Percentiles rank a stretch among this genome's conserved stretches.
These are phyloP conservation scores for Thermoascus crustaceus DNA, from an alignment of 2,329 filamentous ascomycete species.

Conservation along the genomic window DNA sequence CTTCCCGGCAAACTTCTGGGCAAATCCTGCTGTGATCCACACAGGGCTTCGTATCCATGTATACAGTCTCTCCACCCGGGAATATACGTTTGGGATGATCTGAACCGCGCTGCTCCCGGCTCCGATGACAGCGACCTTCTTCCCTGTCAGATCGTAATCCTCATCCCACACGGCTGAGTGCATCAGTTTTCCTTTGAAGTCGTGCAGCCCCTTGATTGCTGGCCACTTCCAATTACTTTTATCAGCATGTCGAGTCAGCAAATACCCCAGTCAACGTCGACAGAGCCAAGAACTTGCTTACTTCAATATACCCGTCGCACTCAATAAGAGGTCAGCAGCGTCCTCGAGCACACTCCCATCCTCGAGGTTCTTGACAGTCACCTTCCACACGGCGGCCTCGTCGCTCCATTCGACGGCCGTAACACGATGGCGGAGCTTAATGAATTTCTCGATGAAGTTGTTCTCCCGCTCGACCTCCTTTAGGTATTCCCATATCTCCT, in stretches of 20 bases:
- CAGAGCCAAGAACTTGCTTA: background rate
- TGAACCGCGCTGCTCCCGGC: constrained; percentile 46
- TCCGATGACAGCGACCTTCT: constrained; percentile 45
- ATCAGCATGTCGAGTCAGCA: background rate
- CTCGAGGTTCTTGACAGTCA: constrained; percentile 5
- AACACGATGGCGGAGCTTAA: constrained; percentile 13
- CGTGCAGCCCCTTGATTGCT: constrained; percentile 42
- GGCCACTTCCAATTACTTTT: constrained; percentile 46
- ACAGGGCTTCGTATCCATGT: constrained; percentile 34
- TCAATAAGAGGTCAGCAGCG: constrained; percentile 7
- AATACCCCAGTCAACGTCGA: background rate
- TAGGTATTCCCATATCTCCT: constrained; percentile 8
- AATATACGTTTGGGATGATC: constrained; percentile 40
- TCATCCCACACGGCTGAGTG: constrained; percentile 48
- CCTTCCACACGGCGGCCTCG: constrained; percentile 8
- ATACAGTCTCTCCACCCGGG: constrained; percentile 13
- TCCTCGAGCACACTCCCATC: constrained; percentile 5
- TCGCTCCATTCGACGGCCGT: constrained; percentile 9
- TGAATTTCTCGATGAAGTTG: background rate
- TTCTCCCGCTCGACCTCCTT: background rate
- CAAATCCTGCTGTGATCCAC: constrained; percentile 44
- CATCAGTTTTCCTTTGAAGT: constrained; percentile 45
- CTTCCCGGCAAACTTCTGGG: constrained; percentile 39
- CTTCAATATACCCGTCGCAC: constrained; percentile 11
- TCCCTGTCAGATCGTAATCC: constrained; percentile 35